phyloP scores from a whole-genome alignment of 2,329 filamentous ascomycete species.

The Xylariaceae sp. region DNA sequence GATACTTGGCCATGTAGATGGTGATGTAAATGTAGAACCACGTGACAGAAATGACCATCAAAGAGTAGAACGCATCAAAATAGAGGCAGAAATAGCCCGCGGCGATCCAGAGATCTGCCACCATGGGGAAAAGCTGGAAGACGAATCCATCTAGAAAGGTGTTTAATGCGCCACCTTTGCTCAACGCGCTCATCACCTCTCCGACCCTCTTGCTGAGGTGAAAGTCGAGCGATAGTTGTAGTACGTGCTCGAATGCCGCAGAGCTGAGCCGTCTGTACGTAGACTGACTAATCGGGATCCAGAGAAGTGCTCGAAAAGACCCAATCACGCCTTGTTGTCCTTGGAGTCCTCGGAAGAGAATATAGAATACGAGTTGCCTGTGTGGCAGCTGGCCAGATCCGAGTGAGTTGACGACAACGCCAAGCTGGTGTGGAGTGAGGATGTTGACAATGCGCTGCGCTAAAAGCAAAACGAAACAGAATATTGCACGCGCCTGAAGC shows the following conservation, averaged over 20 bases:
- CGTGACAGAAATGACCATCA: conserved; percentile 86
- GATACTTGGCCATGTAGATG: conserved; percentile 91
- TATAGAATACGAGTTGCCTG: conserved; percentile 75
- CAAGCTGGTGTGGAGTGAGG: conserved; percentile 2
- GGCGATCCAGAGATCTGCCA: conserved; percentile 85
- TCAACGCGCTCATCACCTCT: conserved; percentile 93
- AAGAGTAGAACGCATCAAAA: conserved; percentile 88
- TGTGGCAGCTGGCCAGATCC: conserved; percentile 64
- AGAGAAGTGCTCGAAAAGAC: conserved; percentile 80
- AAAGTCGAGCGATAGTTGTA: conserved; percentile 92
- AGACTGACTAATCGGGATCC: conserved; percentile 96
- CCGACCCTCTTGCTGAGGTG: conserved; percentile 95
- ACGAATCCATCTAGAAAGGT: conserved; percentile 95
- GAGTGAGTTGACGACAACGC: background rate
- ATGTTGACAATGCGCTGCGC: conserved; percentile 8
- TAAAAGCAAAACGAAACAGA: background rate
- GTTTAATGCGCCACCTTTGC: conserved; percentile 95
- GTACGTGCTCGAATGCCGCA: conserved; percentile 96
- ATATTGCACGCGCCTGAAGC: background rate
- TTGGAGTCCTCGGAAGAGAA: conserved; percentile 80
- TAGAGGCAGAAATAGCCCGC: conserved; percentile 77
- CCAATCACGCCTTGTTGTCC: conserved; percentile 87
- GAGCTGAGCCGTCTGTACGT: conserved; percentile 94
- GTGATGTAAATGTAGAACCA: conserved; percentile 97
- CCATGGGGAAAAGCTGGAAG: conserved; percentile 93